These are phyloP conservation scores for Westerdykella sp. DNA, from an alignment of 2,329 filamentous ascomycete species.

Conservation along the genomic window DNA sequence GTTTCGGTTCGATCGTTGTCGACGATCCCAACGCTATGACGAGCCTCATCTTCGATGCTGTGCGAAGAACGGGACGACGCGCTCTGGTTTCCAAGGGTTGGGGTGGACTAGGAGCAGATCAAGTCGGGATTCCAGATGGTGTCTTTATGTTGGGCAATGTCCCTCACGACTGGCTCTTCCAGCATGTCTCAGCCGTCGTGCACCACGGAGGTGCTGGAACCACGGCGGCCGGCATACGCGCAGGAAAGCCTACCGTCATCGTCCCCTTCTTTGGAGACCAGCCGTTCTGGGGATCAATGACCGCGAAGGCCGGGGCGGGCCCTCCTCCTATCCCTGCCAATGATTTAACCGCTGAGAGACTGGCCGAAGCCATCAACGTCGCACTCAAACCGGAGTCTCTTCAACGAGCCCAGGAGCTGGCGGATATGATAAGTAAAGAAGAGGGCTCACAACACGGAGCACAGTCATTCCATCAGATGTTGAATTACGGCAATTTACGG, in stretches of 20 bases:
- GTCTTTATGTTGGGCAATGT: constrained; percentile 81
- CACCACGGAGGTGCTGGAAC: constrained; percentile 87
- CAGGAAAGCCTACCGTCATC: constrained; percentile 72
- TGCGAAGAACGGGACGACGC: constrained; percentile 57
- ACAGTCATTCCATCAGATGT: constrained; percentile 35
- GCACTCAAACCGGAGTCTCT: constrained; percentile 34
- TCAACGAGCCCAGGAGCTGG: constrained; percentile 33
- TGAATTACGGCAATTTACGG: constrained; percentile 34
- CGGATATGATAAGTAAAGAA: constrained; percentile 34
- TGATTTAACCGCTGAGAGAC: constrained; percentile 34
- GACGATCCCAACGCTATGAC: constrained; percentile 40
- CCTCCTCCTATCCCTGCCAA: constrained; percentile 37
- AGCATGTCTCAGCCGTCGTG: constrained; percentile 72
- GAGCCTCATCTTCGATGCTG: constrained; percentile 37
- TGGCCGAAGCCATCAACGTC: constrained; percentile 35
- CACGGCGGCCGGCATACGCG: constrained; percentile 76
- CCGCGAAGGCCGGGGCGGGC: constrained; percentile 37
- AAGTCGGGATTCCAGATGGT: constrained; percentile 58
- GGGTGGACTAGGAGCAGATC: constrained; percentile 73
- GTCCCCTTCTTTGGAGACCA: constrained; percentile 65
- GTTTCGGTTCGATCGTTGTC: constrained; percentile 39
- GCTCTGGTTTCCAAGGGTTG: constrained; percentile 82
- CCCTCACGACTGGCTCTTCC: constrained; percentile 85
- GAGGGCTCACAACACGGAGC: constrained; percentile 33
- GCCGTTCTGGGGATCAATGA: constrained; percentile 40